Evolutionary conservation across 495 filamentous ascomycete species (phyloP).

Genomic region (Penicillium arizonense): DNA sequence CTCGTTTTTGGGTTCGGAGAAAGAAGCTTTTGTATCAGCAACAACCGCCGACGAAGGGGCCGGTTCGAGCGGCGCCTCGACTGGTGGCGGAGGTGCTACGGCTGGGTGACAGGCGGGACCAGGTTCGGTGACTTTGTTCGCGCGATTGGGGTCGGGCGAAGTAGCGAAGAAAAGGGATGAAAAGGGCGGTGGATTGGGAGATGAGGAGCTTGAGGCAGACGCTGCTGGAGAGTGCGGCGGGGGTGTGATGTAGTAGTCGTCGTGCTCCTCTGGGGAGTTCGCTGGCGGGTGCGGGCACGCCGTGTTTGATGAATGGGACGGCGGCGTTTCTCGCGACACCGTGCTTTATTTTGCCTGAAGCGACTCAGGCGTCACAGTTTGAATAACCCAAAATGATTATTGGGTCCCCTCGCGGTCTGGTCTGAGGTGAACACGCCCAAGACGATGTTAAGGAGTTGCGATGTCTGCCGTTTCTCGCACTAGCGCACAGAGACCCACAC

Average conservation of each 20-base stretch:
- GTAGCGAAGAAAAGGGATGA: constrained; percentile 58
- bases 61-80: constrained; percentile 44
- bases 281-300: constrained; percentile 55
- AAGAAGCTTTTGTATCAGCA: constrained; percentile 80
- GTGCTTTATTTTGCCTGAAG: constrained; percentile 36
- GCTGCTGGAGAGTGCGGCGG: constrained; percentile 67
- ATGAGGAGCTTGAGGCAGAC: constrained; percentile 56
- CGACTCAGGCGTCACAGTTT: neutral
- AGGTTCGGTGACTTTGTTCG: constrained; percentile 53
- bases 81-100: constrained; percentile 43
- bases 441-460: too few relatives aligned
- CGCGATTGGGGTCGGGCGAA: constrained; percentile 39
- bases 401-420: constrained; percentile 6
- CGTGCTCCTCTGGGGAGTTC: constrained; percentile 46
- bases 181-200: constrained; percentile 60
- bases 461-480: too few relatives aligned
- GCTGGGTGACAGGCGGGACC: constrained; percentile 60
- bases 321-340: constrained; percentile 68
- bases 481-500: neutral
- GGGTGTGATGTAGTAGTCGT: constrained; percentile 51
- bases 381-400: constrained; percentile 9
- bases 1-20: constrained; percentile 74
- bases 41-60: constrained; percentile 54
- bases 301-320: constrained; percentile 61
- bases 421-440: neutral